phyloP scores from a whole-genome alignment of 768 basidiomycete species.

The Hypholoma sublateritium region DNA sequence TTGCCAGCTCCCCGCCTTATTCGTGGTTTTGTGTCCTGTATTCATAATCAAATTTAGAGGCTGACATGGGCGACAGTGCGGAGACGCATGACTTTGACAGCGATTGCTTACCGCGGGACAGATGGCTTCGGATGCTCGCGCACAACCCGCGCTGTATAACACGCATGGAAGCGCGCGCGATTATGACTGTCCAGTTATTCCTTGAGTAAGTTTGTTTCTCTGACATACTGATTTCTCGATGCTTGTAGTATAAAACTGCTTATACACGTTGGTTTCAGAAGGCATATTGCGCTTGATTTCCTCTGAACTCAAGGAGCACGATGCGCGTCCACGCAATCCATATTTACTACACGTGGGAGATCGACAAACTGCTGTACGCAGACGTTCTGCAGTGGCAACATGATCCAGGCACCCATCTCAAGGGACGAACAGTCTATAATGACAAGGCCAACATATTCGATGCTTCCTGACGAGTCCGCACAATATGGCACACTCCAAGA shows the following conservation, averaged over 20 bases:
- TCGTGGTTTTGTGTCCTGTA: no score
- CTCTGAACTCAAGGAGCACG: no score
- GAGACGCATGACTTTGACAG: background rate
- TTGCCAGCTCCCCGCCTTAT: no score
- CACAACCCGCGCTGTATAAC: background rate
- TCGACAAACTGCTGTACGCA: background rate
- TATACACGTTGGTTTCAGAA: no score
- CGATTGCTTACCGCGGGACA: background rate
- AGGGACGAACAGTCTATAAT: constrained; percentile 6
- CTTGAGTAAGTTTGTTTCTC: no score
- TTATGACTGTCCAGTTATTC: no score
- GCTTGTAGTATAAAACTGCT: no score
- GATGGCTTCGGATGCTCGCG: background rate
- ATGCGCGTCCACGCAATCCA: background rate
- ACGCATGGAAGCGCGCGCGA: background rate
- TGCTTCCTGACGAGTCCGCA: background rate
- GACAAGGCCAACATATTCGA: background rate
- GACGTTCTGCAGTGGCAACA: background rate
- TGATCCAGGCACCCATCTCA: background rate
- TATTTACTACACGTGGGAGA: background rate
- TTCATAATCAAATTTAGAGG: background rate
- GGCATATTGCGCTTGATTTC: no score
- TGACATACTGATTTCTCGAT: no score
- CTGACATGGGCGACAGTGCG: background rate
- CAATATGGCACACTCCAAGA: background rate